Conservation (phyloP, 805 yeast genomes). For the Lipomyces mesembrius region DNA sequence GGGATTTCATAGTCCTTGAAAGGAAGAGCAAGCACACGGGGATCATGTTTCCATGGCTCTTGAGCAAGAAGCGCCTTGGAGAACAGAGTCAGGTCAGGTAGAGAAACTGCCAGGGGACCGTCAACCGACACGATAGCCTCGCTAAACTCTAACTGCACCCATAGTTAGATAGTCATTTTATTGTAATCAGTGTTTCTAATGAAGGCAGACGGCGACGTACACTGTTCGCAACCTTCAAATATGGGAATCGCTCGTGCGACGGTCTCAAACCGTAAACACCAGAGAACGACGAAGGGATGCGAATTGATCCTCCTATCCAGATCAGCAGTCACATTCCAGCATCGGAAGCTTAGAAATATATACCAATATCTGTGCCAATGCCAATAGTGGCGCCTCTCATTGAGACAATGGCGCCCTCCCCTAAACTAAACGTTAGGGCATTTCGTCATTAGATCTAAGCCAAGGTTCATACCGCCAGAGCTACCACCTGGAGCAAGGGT, state of each 20-base stretch:
- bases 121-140: conserved; percentile 53
- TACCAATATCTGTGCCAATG: conserved; percentile 58
- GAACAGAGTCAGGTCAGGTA: conserved; percentile 57
- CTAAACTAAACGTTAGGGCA: conserved; percentile 37
- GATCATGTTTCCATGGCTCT: conserved; percentile 54
- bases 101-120: conserved; percentile 59
- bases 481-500: conserved; percentile 57
- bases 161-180: conserved; percentile 40
- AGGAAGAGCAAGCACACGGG: conserved; percentile 50
- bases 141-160: conserved; percentile 44
- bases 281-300: conserved; percentile 55
- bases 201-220: conserved; percentile 33
- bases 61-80: conserved; percentile 49
- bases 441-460: not conserved
- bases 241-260: conserved; percentile 58
- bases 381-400: conserved; percentile 55
- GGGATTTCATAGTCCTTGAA: conserved; percentile 45
- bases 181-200: not conserved
- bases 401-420: conserved; percentile 56
- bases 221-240: conserved; percentile 50
- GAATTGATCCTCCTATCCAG: conserved; percentile 57
- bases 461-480: conserved; percentile 59
- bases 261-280: conserved; percentile 64
- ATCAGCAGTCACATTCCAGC: conserved; percentile 34
- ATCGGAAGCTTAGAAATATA: not conserved